These are phyloP conservation scores for Blakeslea trispora DNA, from an alignment of 371 early-diverging fungal genomes.

Conservation along the genomic window DNA sequence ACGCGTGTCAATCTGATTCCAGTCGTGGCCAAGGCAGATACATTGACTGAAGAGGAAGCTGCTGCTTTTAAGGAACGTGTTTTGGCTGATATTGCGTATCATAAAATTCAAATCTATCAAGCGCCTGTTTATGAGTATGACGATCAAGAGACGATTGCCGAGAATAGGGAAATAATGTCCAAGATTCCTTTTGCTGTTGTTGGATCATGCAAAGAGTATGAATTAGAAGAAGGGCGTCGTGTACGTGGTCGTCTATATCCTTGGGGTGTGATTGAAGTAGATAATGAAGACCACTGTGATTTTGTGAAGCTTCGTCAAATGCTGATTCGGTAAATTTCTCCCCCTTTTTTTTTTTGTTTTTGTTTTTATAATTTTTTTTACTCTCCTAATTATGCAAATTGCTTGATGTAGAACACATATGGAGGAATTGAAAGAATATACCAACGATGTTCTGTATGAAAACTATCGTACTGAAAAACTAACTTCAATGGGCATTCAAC, in stretches of 20 bases:
- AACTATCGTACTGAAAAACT: constrained; percentile 94
- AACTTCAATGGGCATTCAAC: constrained; percentile 75
- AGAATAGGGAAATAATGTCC: constrained; percentile 93
- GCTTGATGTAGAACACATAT: constrained; percentile 68
- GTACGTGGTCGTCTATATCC: constrained; percentile 94
- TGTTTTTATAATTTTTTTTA: background rate
- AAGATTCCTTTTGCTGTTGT: constrained; percentile 97
- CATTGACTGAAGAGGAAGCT: constrained; percentile 95
- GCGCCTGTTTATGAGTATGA: constrained; percentile 90
- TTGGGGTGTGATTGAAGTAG: constrained; percentile 96
- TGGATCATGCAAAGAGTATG: constrained; percentile 89
- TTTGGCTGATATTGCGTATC: constrained; percentile 85
- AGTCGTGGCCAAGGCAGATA: constrained; percentile 98
- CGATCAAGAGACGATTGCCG: constrained; percentile 91
- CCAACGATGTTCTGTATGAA: constrained; percentile 93
- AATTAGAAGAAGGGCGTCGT: constrained; percentile 76
- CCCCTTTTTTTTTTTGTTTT: background rate
- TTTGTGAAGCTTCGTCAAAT: constrained; percentile 94
- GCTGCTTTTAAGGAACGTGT: constrained; percentile 90
- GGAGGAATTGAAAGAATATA: constrained; percentile 93
- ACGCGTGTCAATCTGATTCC: constrained; percentile 97
- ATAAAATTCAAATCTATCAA: constrained; percentile 93
- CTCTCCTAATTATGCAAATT: background rate
- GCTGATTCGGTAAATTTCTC: constrained; percentile 66
- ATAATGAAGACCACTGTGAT: constrained; percentile 89